Evolutionary conservation across 306 rosid genomes (phyloP).

Genomic region (Casuarina cunninghamiana): DNA sequence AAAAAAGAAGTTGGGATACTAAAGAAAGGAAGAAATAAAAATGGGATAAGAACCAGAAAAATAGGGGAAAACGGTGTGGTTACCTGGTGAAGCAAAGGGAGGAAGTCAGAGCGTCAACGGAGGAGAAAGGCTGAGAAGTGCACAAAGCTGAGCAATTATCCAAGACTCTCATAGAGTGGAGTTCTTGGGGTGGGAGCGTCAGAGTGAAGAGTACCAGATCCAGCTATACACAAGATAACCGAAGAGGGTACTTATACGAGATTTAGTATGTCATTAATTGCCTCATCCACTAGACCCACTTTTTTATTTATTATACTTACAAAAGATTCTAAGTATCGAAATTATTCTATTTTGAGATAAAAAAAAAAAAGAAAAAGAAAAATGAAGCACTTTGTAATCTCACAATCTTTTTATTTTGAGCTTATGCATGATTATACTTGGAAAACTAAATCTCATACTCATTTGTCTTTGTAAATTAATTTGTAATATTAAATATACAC

Average conservation of each 20-base stretch:
- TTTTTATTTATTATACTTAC: no score
- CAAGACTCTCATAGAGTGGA: conserved; percentile 4
- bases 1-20: not conserved
- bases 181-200: not conserved
- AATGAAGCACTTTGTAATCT: no score
- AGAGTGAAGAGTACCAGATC: not conserved
- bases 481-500: no score
- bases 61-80: not conserved
- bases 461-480: no score
- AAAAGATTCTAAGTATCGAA: no score
- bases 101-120: not conserved
- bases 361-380: no score
- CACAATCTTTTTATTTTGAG: no score
- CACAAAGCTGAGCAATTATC: conserved; percentile 19
- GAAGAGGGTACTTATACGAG: no score
- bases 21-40: conserved; percentile 4
- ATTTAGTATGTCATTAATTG: not conserved
- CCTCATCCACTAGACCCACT: not conserved
- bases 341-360: no score
- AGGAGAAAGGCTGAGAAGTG: conserved; percentile 6
- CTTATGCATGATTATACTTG: no score
- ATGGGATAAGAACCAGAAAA: not conserved
- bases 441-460: no score
- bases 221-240: not conserved
- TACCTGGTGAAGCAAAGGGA: conserved; percentile 30